Base-by-base conservation (phyloP, 2,329 filamentous ascomycete genomes). In the Pyrenochaeta sp. region DNA sequence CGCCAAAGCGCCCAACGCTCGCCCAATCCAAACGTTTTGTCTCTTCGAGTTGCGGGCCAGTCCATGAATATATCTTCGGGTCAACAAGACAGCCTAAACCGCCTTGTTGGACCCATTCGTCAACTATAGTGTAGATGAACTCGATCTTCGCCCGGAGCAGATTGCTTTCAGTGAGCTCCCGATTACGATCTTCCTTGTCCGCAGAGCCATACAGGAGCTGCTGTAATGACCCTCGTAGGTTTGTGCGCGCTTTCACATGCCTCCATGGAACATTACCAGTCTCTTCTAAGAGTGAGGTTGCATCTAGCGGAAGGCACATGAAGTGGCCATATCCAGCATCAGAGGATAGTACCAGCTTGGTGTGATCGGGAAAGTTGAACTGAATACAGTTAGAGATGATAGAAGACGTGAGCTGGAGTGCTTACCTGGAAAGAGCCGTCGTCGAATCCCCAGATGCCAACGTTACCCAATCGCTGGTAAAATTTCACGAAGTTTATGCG, bases 361-460 rank as follows among this genome's bases (percentile, higher is more conserved):
- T 94, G 73, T 95, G 91, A 64, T 95, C 91, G 2, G 91, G 90
- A 74, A 95, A 95, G 77, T 95, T 94, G 77, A 94, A 90, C 85
- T 92, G 60, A 3, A 12, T 4, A 45, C n/a, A 37, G 45, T 60
- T 47, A 60, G 57, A 42, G 33, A 12, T 17, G 18, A 17, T 29
- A 7, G 12, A 27, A 23, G 36, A 40, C n/a, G n/a, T 36, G 32
- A 5, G 4, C 5, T 20, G n/a, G 23, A 14, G 9, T 14, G 17
- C 77, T 62, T 79, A 88, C 87, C 81, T 90, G 90, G 61, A 93
- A 82, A 66, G 91, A 90, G 2, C 91, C 91, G 70, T 94, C 90
- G 50, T 85, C 85, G 67, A 94, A 94, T 44, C 87, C 87, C 90
- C 90, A 93, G 75, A 90, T 89, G 14, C 90, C 90, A 27, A 93